Base-by-base conservation (phyloP, 129 eudicot species). In the Flaveria sonorensis region DNA sequence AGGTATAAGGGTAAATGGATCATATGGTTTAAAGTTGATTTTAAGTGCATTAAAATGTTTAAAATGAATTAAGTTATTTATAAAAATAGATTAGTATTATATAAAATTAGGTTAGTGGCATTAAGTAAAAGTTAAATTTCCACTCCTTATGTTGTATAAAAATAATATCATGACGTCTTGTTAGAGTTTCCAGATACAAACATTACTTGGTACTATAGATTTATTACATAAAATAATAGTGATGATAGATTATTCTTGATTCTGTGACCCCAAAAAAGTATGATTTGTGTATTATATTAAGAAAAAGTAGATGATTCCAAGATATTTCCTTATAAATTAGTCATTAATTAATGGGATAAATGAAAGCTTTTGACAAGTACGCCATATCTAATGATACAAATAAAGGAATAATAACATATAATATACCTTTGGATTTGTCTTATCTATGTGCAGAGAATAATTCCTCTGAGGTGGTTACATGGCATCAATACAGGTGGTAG, bases 311-410 rank as follows among this genome's bases (percentile, higher is more conserved):
- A 39, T 19, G 69, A 66, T 39, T 64, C 24, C 71, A 66, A 16
- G 18, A 66, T 66, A n/a, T 18, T 19, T 40, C 16, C 14, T 23
- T 55, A 55, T 56, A 9, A 14, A 71, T 16, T 71, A 48, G 12
- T 36, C 32, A 14, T 23, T 23, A 70, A 43, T 10, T 53, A 60
- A 62, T 46, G 4, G 50, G 28, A 62, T 65, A 26, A 75, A 43
- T 63, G 72, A 64, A 18, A 40, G 50, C 71, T 62, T 62, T 75
- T 63, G 79, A 63, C 72, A 75, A 63, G 61, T 47, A 10, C 62
- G 32, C 48, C 51, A 30, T 67, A 18, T 18, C 71, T 39, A 66
- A 75, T 63, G 72, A 66, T 48, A 63, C 21, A 63, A 63, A 18
- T 30, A 75, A 75, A 47, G 30, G 20, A 75, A 63, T 47, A n/a